Conservation (phyloP, 2,329 filamentous ascomycete genomes). For the Neonectria ditissima region DNA sequence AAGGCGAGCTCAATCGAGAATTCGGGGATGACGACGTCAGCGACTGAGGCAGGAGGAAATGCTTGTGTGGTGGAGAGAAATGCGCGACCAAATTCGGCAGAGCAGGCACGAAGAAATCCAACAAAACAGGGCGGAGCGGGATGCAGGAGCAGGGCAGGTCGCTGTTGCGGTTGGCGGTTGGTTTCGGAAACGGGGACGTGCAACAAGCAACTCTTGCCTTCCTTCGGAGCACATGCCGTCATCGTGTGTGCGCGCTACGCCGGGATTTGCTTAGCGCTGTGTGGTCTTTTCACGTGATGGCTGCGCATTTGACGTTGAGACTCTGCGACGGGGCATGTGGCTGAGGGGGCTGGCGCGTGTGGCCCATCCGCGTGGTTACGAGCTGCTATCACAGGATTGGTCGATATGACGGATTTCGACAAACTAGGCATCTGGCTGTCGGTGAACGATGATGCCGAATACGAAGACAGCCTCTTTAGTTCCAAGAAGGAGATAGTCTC, state of each 20-base stretch:
- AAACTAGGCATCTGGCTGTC: neutral
- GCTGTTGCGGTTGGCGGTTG: conserved; percentile 15
- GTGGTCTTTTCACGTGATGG: conserved; percentile 38
- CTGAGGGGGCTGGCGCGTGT: conserved; percentile 17
- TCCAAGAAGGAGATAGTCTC: neutral
- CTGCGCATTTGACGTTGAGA: neutral
- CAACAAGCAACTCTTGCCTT: conserved; percentile 38
- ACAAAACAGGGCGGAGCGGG: conserved; percentile 25
- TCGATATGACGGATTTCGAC: neutral
- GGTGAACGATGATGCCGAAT: conserved; percentile 3
- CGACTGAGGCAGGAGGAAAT: conserved; percentile 1
- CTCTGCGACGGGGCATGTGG: conserved; percentile 10
- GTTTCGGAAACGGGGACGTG: conserved; percentile 33
- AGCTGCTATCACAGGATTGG: conserved; percentile 14
- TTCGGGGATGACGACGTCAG: conserved; percentile 21
- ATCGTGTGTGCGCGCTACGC: conserved; percentile 43
- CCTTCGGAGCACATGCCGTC: conserved; percentile 44
- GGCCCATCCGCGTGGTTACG: conserved; percentile 21
- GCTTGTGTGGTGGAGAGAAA: conserved; percentile 7
- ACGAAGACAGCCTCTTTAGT: neutral
- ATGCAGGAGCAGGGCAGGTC: conserved; percentile 15
- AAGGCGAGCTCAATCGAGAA: conserved; percentile 20
- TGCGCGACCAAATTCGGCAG: neutral
- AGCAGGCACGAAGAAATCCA: conserved; percentile 4
- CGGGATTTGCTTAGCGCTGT: conserved; percentile 31